Evolutionary conservation across 306 rosid genomes (phyloP), one percentile per base, ranked within the genome.

Genomic region (Luffa acutangula): DNA sequence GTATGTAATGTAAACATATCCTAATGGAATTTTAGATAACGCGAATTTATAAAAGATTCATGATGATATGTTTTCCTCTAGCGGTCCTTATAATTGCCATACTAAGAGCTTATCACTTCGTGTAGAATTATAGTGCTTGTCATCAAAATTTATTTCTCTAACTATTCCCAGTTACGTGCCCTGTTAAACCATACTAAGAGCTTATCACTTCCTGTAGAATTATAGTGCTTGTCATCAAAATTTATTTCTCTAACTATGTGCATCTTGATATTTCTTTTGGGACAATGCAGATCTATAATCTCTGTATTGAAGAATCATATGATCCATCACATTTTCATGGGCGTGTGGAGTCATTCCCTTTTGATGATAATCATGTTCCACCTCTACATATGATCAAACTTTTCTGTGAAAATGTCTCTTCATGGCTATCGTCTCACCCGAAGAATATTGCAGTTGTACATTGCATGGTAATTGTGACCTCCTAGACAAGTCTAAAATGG

Each of bases 291-390:
- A 84, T 95, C 70, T 95, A 91, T 83, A 95, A 95, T 85, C 92
- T 95, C 33, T 93, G 99, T 78, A 95, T 91, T 80, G 97, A 95
- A 85, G 96, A 95, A 85, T 66, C 60, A 31, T 95, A 95, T 85
- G 93, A 93, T 88, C 89, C 96, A 34, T 85, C 85, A 41, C 87
- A 88, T 78, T 95, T 95, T 75, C 77, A 95, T 74, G 97, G 97
- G 52, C 97, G 96, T 0, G 99, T 95, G 57, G 97, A 95, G 86
- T 34, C 82, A 45, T 93, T 80, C 83, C 99, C 99, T 81, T 93
- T 95, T 3, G 97, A 95, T 75, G 99, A 95, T 81, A 95, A 92
- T 85, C 97, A 93, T 82, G 97, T 93, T 57, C 97, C 97, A 8
- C 80, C 88, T 80, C 97, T 95, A 43, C 83, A 85, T 74, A 82